Evolutionary conservation across 345 rosid genomes (phyloP), one percentile per base, ranked within the genome.

Genomic region (Erodium maritimum): DNA sequence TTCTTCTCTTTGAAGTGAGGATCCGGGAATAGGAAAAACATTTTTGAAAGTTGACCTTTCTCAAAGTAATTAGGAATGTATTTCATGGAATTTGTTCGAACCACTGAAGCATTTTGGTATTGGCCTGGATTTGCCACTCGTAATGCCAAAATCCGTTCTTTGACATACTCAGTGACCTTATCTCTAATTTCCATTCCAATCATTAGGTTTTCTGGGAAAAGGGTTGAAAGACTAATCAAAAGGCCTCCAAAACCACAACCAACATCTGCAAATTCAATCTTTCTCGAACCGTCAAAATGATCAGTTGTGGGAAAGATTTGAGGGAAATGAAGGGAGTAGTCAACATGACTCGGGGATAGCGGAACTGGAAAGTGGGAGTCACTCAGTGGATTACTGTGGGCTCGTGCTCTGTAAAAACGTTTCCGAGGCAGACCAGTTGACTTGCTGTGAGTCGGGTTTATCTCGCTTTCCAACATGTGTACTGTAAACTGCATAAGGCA

Each of bases 1-100:
- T 78, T 78, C 66, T 78, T 78, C 75, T 78, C 82, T 63, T 78
- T 78, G 61, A 78, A 75, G 54, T 75, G 82, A 34, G 82, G 82
- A 51, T 75, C 77, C 5, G 80, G 77, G 54, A 78, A 78, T 20
- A 72, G 60, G 66, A 78, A 78, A 60, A 78, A 78, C 82, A 78
- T 78, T 75, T 78, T 78, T 1, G 61, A 61, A 29, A 78, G 73
- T 23, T 78, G 77, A 11, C 64, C 79, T 61, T 78, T 78, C 69
- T 59, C 82, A 61, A 78, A 75, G 61, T 75, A 75, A 61, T 78
- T 78, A 0, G 82, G 79, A 50, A 75, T 65, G 69, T 66, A 78
- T 50, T 78, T 75, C 80, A 78, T 75, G 11, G 82, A 78, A 60
- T 78, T 78, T 55, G 82, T 78, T 54, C 79, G 69, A 19, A 75